phyloP scores from a whole-genome alignment of 192 early-diverging fungal genomes.

The Diversispora epigaea region DNA sequence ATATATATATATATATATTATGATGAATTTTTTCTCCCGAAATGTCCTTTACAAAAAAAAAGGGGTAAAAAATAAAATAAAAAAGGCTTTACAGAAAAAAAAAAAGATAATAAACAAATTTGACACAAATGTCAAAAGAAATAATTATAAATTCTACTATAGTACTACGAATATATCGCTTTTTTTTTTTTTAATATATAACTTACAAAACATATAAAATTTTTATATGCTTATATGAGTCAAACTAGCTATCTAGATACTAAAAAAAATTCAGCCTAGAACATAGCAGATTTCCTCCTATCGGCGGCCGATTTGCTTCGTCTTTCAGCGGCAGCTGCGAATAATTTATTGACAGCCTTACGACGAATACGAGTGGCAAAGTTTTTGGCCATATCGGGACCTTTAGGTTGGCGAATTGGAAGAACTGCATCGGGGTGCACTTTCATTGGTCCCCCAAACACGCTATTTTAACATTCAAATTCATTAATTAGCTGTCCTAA shows the following conservation, averaged over 20 bases:
- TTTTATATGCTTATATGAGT: background rate
- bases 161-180: slow-evolving; percentile 3
- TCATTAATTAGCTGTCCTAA: background rate
- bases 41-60: slow-evolving; percentile 18
- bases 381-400: slow-evolving; percentile 30
- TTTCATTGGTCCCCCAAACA: slow-evolving; percentile 31
- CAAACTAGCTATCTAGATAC: background rate
- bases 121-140: background rate
- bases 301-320: slow-evolving; percentile 31
- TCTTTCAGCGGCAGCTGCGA: slow-evolving; percentile 28
- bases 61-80: background rate
- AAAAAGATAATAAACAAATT: background rate
- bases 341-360: slow-evolving; percentile 32
- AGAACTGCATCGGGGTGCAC: slow-evolving; percentile 28
- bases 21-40: background rate
- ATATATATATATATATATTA: slow-evolving; percentile 1
- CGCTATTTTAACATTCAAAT: slow-evolving; percentile 1
- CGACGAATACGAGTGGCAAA: slow-evolving; percentile 34
- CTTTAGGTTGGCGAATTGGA: slow-evolving; percentile 33
- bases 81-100: slow-evolving; percentile 7
- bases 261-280: slow-evolving; percentile 10
- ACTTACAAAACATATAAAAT: background rate
- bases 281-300: slow-evolving; percentile 33
- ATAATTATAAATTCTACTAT: background rate
- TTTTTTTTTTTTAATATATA: background rate